Base-by-base conservation (phyloP, 257 asterid genomes). In the Galeopsis tetrahit region DNA sequence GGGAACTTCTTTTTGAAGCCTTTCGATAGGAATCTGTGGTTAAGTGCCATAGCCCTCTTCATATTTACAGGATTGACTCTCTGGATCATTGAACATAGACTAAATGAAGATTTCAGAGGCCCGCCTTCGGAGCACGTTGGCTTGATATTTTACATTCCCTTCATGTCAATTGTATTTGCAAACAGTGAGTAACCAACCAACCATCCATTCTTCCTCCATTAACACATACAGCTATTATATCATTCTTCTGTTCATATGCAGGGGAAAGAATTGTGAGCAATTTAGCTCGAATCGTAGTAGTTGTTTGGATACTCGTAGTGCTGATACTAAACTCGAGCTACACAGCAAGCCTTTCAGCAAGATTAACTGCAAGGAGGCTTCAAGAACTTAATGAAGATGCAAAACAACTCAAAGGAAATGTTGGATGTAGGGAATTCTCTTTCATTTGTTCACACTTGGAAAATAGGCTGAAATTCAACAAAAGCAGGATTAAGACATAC, bases 1-100 rank as follows among this genome's bases (percentile, higher is more conserved):
- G 77, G 82, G 84, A 10, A 58, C 17, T 11, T 82, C 40, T 84
- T 84, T 73, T 40, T 79, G 69, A 77, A 79, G 67, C 89, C 86
- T 13, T 71, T 84, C 4, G 63, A 38, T 3, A 53, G 8, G 6
- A 64, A 85, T 0, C 79, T 85, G 4, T 85, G 89, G 87, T 34
- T 85, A 9, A 67, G 80, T 56, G 77, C 71, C n/a, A 66, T 74
- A 28, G 77, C 73, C 21, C 70, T 78, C 28, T 77, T 82, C 59
- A 9, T 85, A 13, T 68, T 67, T 8, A 79, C 79, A 32, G 89
- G 87, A 5, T n/a, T 70, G 31, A 75, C 74, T 21, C 77, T 85
- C 28, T 85, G 87, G 89, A 70, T 80, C 49, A 85, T 85, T 3
- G 89, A 85, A 70, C 87, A 80, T 48, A 75, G 77, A 57, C 55